Conservation (phyloP, 805 yeast species). For the Saccharomycopsis selenospora region DNA sequence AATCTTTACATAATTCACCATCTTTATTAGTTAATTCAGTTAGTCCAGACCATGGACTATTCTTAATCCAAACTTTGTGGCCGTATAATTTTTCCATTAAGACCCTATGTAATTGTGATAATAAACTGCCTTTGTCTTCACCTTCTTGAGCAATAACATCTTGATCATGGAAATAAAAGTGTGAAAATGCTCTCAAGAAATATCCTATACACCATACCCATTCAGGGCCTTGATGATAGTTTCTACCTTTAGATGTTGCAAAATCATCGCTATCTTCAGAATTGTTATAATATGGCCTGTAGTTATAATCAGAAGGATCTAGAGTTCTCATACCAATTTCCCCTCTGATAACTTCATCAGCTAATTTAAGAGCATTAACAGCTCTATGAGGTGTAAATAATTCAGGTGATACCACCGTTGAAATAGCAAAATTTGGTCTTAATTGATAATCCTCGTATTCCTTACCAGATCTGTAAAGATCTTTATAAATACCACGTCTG, state of each 20-base stretch:
- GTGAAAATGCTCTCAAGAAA: slow-evolving; percentile 69
- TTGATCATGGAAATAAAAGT: slow-evolving; percentile 40
- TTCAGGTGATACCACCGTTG: slow-evolving; percentile 94
- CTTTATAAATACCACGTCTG: slow-evolving; percentile 93
- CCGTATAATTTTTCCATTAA: slow-evolving; percentile 53
- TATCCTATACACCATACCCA: slow-evolving; percentile 94
- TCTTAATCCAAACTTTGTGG: slow-evolving; percentile 61
- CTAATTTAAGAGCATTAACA: slow-evolving; percentile 53
- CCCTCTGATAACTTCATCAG: slow-evolving; percentile 73
- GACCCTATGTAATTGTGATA: slow-evolving; percentile 45
- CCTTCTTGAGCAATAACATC: slow-evolving; percentile 30
- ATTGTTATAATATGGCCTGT: slow-evolving; percentile 82
- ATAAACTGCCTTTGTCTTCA: slow-evolving; percentile 23
- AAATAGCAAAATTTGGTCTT: slow-evolving; percentile 87
- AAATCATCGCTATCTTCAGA: slow-evolving; percentile 77
- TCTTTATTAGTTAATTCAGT: slow-evolving; percentile 88
- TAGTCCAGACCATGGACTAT: slow-evolving; percentile 89
- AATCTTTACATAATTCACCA: slow-evolving; percentile 74
- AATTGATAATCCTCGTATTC: slow-evolving; percentile 91
- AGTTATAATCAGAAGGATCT: slow-evolving; percentile 89
- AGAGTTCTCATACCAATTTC: slow-evolving; percentile 88
- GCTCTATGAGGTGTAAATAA: slow-evolving; percentile 62
- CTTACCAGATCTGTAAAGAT: slow-evolving; percentile 71
- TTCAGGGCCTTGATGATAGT: slow-evolving; percentile 98
- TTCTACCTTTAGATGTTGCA: slow-evolving; percentile 90